Base-by-base conservation (phyloP, 2,329 filamentous ascomycete genomes). In the Nemania bipapillata region DNA sequence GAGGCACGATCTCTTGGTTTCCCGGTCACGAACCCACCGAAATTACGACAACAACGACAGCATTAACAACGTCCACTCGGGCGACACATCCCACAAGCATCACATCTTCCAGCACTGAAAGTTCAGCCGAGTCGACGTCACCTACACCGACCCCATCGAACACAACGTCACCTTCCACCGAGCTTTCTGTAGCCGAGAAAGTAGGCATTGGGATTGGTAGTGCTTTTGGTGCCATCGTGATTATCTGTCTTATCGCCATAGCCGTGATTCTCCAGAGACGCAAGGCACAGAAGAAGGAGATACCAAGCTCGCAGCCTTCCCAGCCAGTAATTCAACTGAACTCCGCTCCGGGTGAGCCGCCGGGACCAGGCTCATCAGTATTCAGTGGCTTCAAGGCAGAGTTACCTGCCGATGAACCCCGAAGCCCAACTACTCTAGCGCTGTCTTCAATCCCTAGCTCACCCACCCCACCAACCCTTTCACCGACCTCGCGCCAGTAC, bases 1-100 rank as follows among this genome's bases (percentile, higher is more conserved):
- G 71, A 3, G 69, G 53, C 8, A 45, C 37, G 1, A 71, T 73
- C 52, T 71, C 69, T 1, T 73, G 69, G 69, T 70, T 64, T 11
- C 61, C 66, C 1, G 24, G 40, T 20, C 49, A 71, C n/a, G 42
- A 55, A 15, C 69, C 69, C 17, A 69, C 65, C 1, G 17, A 9
- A 32, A 56, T 45, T 17, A 47, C 45, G 6, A 9, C 28, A 20
- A 63, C 61, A 12, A n/a, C 30, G 4, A 47, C 26, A 3, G 7
- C 60, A 50, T 40, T 42, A 4, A 45, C 70, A 7, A 63, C 61
- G 17, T 28, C 35, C 17, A 37, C 61, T 49, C 42, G 9, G 7
- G 11, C 12, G 2, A 70, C 60, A 6, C n/a, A 6, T 22, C 52
- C 68, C 17, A 54, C 22, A 2, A 49, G 22, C 12, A n/a, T 28